Conservation (phyloP, 345 rosid species). For the Leavenworthia alabamica region DNA sequence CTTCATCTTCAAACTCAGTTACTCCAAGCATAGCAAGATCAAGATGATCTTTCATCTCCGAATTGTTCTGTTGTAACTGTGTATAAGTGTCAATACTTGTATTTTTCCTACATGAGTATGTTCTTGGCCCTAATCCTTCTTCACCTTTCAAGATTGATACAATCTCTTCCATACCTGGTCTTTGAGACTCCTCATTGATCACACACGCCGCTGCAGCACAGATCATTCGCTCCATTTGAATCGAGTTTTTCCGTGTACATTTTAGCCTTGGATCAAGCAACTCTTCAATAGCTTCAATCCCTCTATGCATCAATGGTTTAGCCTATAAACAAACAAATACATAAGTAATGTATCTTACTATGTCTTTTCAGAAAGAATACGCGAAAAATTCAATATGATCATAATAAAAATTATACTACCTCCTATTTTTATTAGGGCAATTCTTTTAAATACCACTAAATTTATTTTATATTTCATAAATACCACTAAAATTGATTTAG, state of each 20-base stretch:
- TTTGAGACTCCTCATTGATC: slow-evolving; percentile 70
- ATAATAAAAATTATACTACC: too few relatives aligned
- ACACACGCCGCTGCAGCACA: slow-evolving; percentile 78
- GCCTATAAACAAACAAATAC: slow-evolving; percentile 42
- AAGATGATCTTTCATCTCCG: slow-evolving; percentile 81
- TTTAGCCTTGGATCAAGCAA: slow-evolving; percentile 58
- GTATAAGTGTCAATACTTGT: slow-evolving; percentile 54
- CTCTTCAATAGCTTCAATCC: slow-evolving; percentile 58
- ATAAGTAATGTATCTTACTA: neutral
- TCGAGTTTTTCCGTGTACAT: slow-evolving; percentile 41
- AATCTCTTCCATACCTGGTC: slow-evolving; percentile 64
- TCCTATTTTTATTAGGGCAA: too few relatives aligned
- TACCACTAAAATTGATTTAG: too few relatives aligned
- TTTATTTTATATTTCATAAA: too few relatives aligned
- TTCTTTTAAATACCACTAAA: too few relatives aligned
- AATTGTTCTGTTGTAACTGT: slow-evolving; percentile 61
- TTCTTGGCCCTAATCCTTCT: slow-evolving; percentile 38
- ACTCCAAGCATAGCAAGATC: slow-evolving; percentile 95
- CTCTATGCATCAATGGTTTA: slow-evolving; percentile 70
- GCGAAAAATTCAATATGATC: too few relatives aligned
- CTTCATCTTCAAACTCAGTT: slow-evolving; percentile 70
- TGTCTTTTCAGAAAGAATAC: too few relatives aligned
- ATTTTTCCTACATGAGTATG: slow-evolving; percentile 42
- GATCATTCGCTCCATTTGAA: slow-evolving; percentile 50
- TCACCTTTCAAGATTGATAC: slow-evolving; percentile 60